A percentile compares a stretch with the other conserved stretches of the same genome.
Conservation (phyloP, 768 basidiomycete species). For the Grammothele lineata region DNA sequence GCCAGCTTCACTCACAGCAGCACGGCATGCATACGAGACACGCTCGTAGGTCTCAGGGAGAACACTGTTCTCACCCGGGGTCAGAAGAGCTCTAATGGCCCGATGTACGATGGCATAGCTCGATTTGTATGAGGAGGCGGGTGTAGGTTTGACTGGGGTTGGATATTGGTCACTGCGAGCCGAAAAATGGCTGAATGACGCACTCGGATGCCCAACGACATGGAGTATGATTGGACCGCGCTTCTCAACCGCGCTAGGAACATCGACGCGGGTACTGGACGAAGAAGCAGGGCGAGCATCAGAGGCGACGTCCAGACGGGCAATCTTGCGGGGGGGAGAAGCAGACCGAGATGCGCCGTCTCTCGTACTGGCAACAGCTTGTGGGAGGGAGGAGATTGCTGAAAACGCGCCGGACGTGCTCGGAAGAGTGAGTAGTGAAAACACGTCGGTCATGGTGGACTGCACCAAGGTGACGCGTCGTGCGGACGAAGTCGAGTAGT, state of each 20-base stretch:
- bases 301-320: slow-evolving; percentile 61
- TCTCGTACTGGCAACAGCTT: slow-evolving; percentile 21
- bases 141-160: slow-evolving; percentile 13
- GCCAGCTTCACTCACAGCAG: slow-evolving; percentile 47
- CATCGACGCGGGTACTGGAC: slow-evolving; percentile 39
- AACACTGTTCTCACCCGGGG: slow-evolving; percentile 28
- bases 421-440: slow-evolving; percentile 21
- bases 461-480: no score
- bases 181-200: slow-evolving; percentile 7
- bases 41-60: slow-evolving; percentile 50
- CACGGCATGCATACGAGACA: slow-evolving; percentile 55
- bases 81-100: slow-evolving; percentile 32
- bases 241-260: slow-evolving; percentile 14
- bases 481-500: no score
- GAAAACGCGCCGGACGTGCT: slow-evolving; percentile 21
- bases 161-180: background rate
- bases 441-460: slow-evolving; percentile 21
- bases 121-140: slow-evolving; percentile 8
- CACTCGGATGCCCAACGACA: slow-evolving; percentile 39
- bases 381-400: slow-evolving; percentile 11
- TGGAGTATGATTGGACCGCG: slow-evolving; percentile 42
- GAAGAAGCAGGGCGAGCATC: slow-evolving; percentile 54
- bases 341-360: slow-evolving; percentile 36
- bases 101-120: slow-evolving; percentile 35
- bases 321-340: slow-evolving; percentile 64